phyloP scores from a whole-genome alignment of 2,329 filamentous ascomycete species.

The Ascochyta fabae region DNA sequence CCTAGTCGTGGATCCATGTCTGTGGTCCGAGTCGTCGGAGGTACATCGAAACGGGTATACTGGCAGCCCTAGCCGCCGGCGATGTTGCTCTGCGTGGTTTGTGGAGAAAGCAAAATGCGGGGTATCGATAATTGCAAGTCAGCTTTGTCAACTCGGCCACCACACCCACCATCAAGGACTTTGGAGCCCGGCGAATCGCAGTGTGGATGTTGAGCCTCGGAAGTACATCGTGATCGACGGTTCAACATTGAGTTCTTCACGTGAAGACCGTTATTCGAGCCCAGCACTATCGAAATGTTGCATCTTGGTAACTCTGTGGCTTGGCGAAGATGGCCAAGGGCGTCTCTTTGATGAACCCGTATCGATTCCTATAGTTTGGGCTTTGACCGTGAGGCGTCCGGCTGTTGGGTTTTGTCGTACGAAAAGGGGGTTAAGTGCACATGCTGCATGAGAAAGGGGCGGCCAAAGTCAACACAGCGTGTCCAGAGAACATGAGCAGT shows the following conservation, averaged over 20 bases:
- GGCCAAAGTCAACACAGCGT: too few species aligned
- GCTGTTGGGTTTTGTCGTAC: not conserved
- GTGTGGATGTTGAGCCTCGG: constrained; percentile 2
- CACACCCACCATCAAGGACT: constrained; percentile 3
- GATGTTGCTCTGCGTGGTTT: constrained; percentile 8
- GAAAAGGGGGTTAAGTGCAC: not conserved
- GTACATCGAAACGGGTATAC: constrained; percentile 15
- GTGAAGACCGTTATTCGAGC: constrained; percentile 1
- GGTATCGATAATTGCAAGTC: constrained; percentile 16
- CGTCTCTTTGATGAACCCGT: not conserved
- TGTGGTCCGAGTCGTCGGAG: constrained; percentile 6
- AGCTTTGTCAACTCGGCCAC: constrained; percentile 3
- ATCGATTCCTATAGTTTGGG: not conserved
- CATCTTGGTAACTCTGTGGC: not conserved
- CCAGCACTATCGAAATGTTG: constrained; percentile 5
- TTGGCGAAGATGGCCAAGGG: not conserved
- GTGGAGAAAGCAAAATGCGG: constrained; percentile 16
- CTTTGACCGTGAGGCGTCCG: not conserved
- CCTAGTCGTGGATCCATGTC: not conserved
- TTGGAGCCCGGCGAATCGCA: constrained; percentile 1
- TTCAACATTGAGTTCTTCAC: not conserved
- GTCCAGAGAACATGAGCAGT: too few species aligned
- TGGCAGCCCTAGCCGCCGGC: constrained; percentile 9
- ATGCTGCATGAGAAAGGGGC: not conserved
- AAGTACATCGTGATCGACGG: not conserved